phyloP scores from a whole-genome alignment of 148 eudicot species.

The Camellia granthamiana region DNA sequence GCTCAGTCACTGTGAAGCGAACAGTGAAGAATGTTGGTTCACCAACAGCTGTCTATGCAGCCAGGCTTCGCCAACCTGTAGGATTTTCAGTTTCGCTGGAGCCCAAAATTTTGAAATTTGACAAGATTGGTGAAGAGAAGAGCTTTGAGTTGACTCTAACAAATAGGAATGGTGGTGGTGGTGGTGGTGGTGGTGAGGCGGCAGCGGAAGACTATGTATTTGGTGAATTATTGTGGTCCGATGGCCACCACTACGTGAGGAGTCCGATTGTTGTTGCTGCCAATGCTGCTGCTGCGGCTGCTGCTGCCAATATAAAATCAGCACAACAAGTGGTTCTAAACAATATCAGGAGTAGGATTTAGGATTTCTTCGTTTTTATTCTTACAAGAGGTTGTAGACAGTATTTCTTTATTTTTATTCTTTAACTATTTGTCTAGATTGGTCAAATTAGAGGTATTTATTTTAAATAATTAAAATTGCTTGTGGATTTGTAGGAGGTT shows the following conservation, averaged over 20 bases:
- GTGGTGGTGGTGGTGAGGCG: too few relatives aligned
- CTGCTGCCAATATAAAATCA: neutral
- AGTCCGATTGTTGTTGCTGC: constrained; percentile 50
- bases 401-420: neutral
- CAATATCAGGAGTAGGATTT: neutral
- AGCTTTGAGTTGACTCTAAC: constrained; percentile 40
- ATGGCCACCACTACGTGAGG: constrained; percentile 58
- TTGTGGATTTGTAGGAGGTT: too few relatives aligned
- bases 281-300: too few relatives aligned
- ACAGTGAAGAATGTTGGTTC: constrained; percentile 60
- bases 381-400: neutral
- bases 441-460: too few relatives aligned
- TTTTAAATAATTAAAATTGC: too few relatives aligned
- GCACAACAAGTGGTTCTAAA: neutral
- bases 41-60: constrained; percentile 36
- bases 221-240: constrained; percentile 60
- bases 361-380: neutral
- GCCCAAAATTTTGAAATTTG: constrained; percentile 41
- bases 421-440: too few relatives aligned
- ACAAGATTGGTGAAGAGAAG: constrained; percentile 42
- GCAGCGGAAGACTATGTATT: constrained; percentile 27
- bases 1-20: constrained; percentile 40
- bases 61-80: constrained; percentile 26
- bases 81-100: constrained; percentile 39
- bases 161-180: neutral